These are phyloP conservation scores for Mucor velutinosus DNA, from an alignment of 371 early-diverging fungal species.

Conservation along the genomic window DNA sequence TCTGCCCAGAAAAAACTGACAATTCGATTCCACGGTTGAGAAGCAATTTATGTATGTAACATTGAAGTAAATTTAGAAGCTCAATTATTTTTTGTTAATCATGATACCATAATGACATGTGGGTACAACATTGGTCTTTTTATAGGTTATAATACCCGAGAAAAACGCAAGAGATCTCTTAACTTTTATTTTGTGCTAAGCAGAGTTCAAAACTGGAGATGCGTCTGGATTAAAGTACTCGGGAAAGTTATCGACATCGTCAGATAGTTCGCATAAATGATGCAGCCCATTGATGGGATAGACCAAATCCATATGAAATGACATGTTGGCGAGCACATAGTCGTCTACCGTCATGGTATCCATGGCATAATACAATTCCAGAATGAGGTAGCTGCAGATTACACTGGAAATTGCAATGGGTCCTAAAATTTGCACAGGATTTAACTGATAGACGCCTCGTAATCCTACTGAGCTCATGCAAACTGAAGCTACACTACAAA, in stretches of 20 bases:
- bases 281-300: slow-evolving; percentile 50
- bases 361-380: slow-evolving; percentile 50
- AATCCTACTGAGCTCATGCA: slow-evolving; percentile 35
- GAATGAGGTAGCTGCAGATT: slow-evolving; percentile 34
- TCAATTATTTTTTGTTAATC: not conserved
- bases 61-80: too few relatives aligned
- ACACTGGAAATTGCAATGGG: slow-evolving; percentile 35
- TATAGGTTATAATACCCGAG: not conserved
- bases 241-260: slow-evolving; percentile 31
- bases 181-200: not conserved
- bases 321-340: slow-evolving; percentile 41
- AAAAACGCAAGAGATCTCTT: not conserved
- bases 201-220: not conserved
- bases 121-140: not conserved
- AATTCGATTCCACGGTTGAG: too few relatives aligned
- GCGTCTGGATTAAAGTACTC: slow-evolving; percentile 22
- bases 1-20: not conserved
- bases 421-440: slow-evolving; percentile 30
- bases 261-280: slow-evolving; percentile 46
- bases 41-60: too few relatives aligned
- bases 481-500: slow-evolving; percentile 24
- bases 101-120: not conserved
- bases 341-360: slow-evolving; percentile 38
- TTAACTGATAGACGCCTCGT: slow-evolving; percentile 14
- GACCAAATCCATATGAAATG: slow-evolving; percentile 40